These are phyloP conservation scores for Colletotrichum acutatum DNA, from an alignment of 2,329 filamentous ascomycete species.

Conservation along the genomic window DNA sequence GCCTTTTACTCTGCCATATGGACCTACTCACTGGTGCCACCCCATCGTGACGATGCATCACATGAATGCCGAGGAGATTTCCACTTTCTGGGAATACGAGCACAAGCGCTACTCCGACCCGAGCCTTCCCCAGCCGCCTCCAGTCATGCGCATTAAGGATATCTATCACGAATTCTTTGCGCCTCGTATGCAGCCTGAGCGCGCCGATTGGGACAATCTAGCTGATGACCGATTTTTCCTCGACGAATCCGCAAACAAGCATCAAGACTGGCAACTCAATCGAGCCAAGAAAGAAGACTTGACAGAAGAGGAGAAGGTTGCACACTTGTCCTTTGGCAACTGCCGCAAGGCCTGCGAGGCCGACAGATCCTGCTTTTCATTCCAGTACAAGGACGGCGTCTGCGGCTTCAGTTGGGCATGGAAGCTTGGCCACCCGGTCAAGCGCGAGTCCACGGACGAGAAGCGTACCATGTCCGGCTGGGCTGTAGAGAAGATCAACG, in stretches of 20 bases:
- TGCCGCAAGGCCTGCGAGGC: slow-evolving; percentile 58
- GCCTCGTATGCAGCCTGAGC: slow-evolving; percentile 48
- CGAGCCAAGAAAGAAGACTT: slow-evolving; percentile 47
- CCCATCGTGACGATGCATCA: slow-evolving; percentile 68
- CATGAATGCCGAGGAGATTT: slow-evolving; percentile 61
- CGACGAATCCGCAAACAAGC: slow-evolving; percentile 43
- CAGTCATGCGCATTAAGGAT: slow-evolving; percentile 57
- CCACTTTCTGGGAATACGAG: slow-evolving; percentile 63
- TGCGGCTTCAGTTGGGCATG: slow-evolving; percentile 50
- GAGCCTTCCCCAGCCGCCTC: slow-evolving; percentile 33
- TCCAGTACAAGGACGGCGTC: slow-evolving; percentile 50
- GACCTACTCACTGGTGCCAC: slow-evolving; percentile 63
- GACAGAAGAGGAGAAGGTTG: slow-evolving; percentile 50
- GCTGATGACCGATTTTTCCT: slow-evolving; percentile 57
- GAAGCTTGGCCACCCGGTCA: slow-evolving; percentile 51
- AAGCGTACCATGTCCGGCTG: slow-evolving; percentile 52
- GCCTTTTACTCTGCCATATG: slow-evolving; percentile 60
- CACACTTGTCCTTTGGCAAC: slow-evolving; percentile 53
- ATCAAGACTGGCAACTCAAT: slow-evolving; percentile 45
- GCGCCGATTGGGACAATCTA: slow-evolving; percentile 65
- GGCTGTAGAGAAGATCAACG: slow-evolving; percentile 52
- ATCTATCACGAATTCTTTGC: slow-evolving; percentile 59
- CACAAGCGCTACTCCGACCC: slow-evolving; percentile 46
- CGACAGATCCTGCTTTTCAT: slow-evolving; percentile 52
- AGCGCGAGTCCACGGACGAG: slow-evolving; percentile 42